Conservation (phyloP, 225 moss, liverwort and hornwort genomes). For the Neckera pumila region DNA sequence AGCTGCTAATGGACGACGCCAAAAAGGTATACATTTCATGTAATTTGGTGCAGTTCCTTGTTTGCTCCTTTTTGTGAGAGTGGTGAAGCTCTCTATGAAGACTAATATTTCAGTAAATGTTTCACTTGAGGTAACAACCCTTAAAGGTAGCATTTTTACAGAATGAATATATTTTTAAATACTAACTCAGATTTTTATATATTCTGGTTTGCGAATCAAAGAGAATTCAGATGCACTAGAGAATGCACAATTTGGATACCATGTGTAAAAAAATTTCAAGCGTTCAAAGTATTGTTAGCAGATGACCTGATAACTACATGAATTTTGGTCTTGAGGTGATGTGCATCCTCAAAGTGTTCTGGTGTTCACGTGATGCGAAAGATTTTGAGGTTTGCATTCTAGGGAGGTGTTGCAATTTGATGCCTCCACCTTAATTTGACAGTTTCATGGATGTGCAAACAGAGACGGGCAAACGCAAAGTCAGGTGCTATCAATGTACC, state of each 20-base stretch:
- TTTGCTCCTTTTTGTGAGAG: background rate
- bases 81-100: background rate
- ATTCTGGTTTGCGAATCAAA: background rate
- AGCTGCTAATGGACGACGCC: constrained; percentile 79
- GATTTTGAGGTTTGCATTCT: background rate
- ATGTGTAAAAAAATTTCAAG: background rate
- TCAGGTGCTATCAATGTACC: constrained; percentile 52
- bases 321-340: background rate
- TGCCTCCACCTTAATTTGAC: background rate
- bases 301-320: background rate
- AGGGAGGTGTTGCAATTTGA: background rate
- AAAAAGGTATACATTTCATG: constrained; percentile 32
- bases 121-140: background rate
- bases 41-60: background rate
- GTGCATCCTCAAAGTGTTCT: background rate
- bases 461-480: constrained; percentile 66
- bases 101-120: background rate
- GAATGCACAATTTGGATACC: background rate
- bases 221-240: background rate
- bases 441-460: constrained; percentile 2
- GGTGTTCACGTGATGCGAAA: background rate
- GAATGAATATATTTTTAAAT: background rate
- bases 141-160: background rate
- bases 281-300: background rate
- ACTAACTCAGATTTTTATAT: background rate